Evolutionary conservation across 2,329 filamentous ascomycete species (phyloP), one percentile per base, ranked within the genome.

Genomic region (Xylariales sp.): DNA sequence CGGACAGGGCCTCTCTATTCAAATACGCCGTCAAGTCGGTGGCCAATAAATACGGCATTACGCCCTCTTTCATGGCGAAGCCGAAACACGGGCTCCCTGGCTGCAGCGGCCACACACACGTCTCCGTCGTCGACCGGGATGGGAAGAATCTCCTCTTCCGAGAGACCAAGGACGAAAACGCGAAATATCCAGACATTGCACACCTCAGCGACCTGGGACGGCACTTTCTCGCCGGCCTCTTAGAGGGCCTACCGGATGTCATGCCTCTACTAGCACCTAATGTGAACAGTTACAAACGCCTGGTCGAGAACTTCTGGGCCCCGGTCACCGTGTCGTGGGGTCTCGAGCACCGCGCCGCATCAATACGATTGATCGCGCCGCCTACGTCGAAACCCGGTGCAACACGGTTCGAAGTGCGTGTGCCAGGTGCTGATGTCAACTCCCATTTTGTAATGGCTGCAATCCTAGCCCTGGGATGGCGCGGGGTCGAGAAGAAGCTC

Each of bases 301-400:
- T 99, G 0, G 96, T 99, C 2, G 96, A 99, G 83, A 98, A 98
- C 82, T 98, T 97, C 82, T 99, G 96, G 96, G 96, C 96, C 0
- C 96, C 96, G 0, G 96, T 99, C 5, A 97, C 95, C 0, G 96
- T 98, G 0, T 97, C 93, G 0, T 99, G 96, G 96, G 96, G 96
- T 0, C 83, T 97, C 5, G 96, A 98, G 81, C 95, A 99, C 79
- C 93, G 96, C 69, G 94, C 94, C 5, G 95, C 96, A 0, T 97
- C 93, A 0, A 91, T 99, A 72, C 89, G 96, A 18, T 81, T 99
- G 41, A 97, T 99, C 72, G 89, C 93, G 0, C 95, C 95, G 12
- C 95, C 96, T 0, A 96, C 93, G 0, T 87, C 91, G 41, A 95
- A 93, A 72, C 85, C 93, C 0, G 93, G 93, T 71, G 93, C 94